Conservation (phyloP, 2,329 filamentous ascomycete species). For the Alternaria burnsii region DNA sequence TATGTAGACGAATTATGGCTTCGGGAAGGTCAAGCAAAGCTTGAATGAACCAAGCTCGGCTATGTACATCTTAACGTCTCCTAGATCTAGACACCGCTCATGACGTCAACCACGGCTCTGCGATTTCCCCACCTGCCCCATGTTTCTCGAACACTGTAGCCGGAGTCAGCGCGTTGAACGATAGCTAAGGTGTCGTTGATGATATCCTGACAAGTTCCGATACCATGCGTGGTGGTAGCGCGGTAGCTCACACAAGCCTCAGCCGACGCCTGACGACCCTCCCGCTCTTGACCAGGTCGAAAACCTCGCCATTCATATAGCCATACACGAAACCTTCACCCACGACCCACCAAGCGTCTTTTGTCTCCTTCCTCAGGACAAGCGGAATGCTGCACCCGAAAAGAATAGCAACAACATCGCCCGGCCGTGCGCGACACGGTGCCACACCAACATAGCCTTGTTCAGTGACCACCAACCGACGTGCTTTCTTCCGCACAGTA, state of each 20-base stretch:
- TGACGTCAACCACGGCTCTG: no score
- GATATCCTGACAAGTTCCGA: no score
- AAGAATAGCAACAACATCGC: constrained; percentile 44
- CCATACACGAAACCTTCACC: constrained; percentile 42
- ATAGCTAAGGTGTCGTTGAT: no score
- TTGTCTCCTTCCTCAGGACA: constrained; percentile 30
- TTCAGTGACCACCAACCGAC: constrained; percentile 39
- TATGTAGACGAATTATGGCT: no score
- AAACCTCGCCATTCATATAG: constrained; percentile 41
- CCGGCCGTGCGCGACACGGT: constrained; percentile 37
- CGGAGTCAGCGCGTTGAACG: no score
- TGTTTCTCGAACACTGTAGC: no score
- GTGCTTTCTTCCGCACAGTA: constrained; percentile 40
- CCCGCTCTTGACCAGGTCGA: constrained; percentile 20
- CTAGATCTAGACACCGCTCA: no score
- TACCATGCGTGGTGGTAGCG: background rate
- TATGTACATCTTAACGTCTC: no score
- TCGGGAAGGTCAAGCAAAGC: no score
- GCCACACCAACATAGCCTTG: constrained; percentile 33
- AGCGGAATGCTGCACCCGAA: constrained; percentile 50
- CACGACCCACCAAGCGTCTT: constrained; percentile 36
- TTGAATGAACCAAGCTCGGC: no score
- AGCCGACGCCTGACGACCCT: constrained; percentile 19
- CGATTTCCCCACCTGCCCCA: no score
- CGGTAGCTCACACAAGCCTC: constrained; percentile 19